Conservation (phyloP, 331 rosid species). For the Acacia pycnantha region DNA sequence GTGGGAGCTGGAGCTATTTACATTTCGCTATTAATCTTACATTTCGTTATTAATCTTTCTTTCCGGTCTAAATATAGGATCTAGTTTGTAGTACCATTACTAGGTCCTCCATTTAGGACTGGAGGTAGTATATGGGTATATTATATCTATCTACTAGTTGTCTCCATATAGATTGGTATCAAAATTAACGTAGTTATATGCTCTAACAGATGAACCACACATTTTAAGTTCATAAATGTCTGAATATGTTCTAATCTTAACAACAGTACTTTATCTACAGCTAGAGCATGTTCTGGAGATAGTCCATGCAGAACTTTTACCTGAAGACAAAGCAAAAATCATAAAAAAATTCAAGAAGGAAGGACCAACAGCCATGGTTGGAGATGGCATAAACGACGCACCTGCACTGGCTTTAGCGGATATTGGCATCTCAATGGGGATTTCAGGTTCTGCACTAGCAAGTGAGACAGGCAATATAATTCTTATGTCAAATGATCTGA, state of each 20-base stretch:
- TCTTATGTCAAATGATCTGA: constrained; percentile 80
- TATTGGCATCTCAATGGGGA: constrained; percentile 93
- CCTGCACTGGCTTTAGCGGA: constrained; percentile 91
- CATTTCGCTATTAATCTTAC: too few relatives aligned
- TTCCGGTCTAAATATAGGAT: too few relatives aligned
- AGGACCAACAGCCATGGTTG: constrained; percentile 84
- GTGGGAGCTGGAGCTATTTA: neutral
- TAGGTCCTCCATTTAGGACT: too few relatives aligned
- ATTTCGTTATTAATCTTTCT: neutral
- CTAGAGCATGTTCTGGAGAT: constrained; percentile 60
- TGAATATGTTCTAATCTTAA: constrained; percentile 11
- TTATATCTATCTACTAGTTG: neutral
- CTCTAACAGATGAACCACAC: constrained; percentile 12
- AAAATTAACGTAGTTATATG: neutral
- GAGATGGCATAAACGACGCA: constrained; percentile 89
- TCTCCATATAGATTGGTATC: neutral
- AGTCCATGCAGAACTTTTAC: constrained; percentile 83
- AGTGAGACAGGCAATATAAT: constrained; percentile 78
- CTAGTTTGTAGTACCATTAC: too few relatives aligned
- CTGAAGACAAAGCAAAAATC: constrained; percentile 73
- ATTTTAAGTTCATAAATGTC: neutral
- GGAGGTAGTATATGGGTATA: neutral
- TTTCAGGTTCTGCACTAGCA: constrained; percentile 92
- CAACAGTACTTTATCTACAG: constrained; percentile 49
- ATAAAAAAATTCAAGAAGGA: constrained; percentile 56